Percentiles rank a stretch among this genome's conserved stretches.
Evolutionary conservation across 192 early-diverging fungal species (phyloP).

Genomic region (Backusella liffmaniae): DNA sequence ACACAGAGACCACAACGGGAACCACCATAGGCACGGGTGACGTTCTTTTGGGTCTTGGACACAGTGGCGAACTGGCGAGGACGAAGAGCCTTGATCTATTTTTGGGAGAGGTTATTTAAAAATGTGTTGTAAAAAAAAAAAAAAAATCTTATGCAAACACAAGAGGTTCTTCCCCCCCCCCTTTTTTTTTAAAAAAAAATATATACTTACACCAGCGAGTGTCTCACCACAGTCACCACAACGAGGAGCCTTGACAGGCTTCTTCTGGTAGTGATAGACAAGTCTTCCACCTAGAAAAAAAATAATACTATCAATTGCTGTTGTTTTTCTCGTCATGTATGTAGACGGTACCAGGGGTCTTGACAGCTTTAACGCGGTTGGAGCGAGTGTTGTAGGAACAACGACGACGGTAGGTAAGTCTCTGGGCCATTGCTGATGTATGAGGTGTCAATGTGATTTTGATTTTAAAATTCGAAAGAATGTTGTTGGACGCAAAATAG

Average conservation of each 20-base stretch:
- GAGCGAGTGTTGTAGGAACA: constrained; percentile 90
- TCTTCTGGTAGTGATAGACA: constrained; percentile 87
- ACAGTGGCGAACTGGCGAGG: constrained; percentile 88
- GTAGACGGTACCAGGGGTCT: constrained; percentile 72
- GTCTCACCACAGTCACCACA: constrained; percentile 96
- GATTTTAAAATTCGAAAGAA: background rate
- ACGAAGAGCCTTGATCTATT: constrained; percentile 68
- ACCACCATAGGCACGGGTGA: constrained; percentile 96
- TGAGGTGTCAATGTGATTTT: background rate
- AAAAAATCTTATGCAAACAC: background rate
- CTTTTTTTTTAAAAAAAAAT: background rate
- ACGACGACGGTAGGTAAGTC: constrained; percentile 83
- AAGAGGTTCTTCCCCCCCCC: background rate
- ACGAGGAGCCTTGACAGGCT: constrained; percentile 87
- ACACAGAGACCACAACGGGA: constrained; percentile 87
- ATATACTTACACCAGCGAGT: constrained; percentile 82
- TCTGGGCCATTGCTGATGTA: constrained; percentile 62
- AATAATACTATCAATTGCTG: background rate
- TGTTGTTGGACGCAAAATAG: background rate
- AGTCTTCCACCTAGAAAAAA: constrained; percentile 78
- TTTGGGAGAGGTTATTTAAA: background rate
- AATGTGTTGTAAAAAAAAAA: background rate
- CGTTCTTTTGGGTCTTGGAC: constrained; percentile 90
- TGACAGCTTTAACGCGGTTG: constrained; percentile 82
- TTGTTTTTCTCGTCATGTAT: background rate